Percentiles rank a stretch among this genome's conserved stretches.
Conservation (phyloP, 108 stramenopile species). For the Phaeodactylum tricornutum region DNA sequence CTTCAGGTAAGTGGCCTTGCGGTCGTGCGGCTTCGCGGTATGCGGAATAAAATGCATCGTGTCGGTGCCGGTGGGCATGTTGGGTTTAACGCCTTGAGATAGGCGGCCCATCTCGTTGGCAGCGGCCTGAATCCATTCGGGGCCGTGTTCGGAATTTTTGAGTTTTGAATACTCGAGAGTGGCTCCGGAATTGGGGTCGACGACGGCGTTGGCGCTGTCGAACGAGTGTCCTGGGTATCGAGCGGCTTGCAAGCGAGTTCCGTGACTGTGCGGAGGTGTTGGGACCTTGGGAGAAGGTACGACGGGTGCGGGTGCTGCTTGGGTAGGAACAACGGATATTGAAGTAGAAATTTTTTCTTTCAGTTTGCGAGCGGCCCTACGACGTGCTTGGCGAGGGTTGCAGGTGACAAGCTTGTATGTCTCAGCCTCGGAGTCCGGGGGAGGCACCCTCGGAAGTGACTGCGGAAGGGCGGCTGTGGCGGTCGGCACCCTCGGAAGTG, state of each 20-base stretch:
- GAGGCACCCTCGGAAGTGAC: not conserved
- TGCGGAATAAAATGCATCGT: constrained; percentile 11
- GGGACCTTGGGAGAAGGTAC: not conserved
- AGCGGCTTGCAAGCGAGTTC: not conserved
- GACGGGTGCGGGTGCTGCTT: no score
- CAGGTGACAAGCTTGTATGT: not conserved
- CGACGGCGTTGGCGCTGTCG: constrained; percentile 4
- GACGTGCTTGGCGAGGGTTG: not conserved
- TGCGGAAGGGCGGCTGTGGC: not conserved
- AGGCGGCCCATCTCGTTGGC: constrained; percentile 14
- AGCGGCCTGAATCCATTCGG: constrained; percentile 6
- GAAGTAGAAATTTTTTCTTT: not conserved
- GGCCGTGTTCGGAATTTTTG: not conserved
- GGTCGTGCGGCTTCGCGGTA: constrained; percentile 1
- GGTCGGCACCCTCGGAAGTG: not conserved
- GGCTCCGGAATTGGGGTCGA: constrained; percentile 14
- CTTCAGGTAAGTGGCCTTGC: constrained; percentile 10
- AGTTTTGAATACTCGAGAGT: constrained; percentile 18
- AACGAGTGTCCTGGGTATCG: not conserved
- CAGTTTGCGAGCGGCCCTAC: not conserved
- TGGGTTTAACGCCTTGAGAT: constrained; percentile 10
- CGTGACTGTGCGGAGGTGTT: not conserved
- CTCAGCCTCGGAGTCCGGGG: not conserved
- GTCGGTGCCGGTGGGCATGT: constrained; percentile 10
- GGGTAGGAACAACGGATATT: no score